These are phyloP conservation scores for Arachis monticola DNA, from an alignment of 331 rosid species.

Conservation along the genomic window DNA sequence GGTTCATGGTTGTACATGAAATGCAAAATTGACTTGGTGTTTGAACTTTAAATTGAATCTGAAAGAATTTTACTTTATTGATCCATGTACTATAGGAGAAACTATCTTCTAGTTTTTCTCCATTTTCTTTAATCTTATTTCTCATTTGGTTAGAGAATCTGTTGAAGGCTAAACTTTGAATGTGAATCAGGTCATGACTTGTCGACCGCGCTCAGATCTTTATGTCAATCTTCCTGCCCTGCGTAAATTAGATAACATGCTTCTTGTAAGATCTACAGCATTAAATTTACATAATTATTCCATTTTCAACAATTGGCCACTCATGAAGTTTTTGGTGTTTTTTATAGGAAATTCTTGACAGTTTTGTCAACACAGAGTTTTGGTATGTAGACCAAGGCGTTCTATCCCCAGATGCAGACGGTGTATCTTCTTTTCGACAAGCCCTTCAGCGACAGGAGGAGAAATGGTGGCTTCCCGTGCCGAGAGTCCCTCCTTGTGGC, in stretches of 20 bases:
- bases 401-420: constrained; percentile 65
- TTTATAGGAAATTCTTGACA: constrained; percentile 79
- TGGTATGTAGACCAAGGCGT: constrained; percentile 98
- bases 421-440: constrained; percentile 69
- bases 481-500: constrained; percentile 87
- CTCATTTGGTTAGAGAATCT: background rate
- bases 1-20: constrained; percentile 5
- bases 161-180: constrained; percentile 1
- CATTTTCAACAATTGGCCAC: constrained; percentile 29
- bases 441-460: constrained; percentile 87
- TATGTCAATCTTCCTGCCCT: constrained; percentile 96
- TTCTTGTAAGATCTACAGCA: constrained; percentile 71
- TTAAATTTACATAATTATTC: constrained; percentile 9
- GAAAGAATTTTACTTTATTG: background rate
- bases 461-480: constrained; percentile 99
- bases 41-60: constrained; percentile 4
- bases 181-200: constrained; percentile 80
- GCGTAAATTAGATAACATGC: constrained; percentile 95
- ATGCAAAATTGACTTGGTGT: background rate
- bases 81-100: background rate
- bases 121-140: background rate
- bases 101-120: background rate
- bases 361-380: constrained; percentile 74
- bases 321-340: constrained; percentile 28
- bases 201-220: constrained; percentile 91